Conservation (phyloP, 2,329 filamentous ascomycete genomes). For the Lachnellula arida region DNA sequence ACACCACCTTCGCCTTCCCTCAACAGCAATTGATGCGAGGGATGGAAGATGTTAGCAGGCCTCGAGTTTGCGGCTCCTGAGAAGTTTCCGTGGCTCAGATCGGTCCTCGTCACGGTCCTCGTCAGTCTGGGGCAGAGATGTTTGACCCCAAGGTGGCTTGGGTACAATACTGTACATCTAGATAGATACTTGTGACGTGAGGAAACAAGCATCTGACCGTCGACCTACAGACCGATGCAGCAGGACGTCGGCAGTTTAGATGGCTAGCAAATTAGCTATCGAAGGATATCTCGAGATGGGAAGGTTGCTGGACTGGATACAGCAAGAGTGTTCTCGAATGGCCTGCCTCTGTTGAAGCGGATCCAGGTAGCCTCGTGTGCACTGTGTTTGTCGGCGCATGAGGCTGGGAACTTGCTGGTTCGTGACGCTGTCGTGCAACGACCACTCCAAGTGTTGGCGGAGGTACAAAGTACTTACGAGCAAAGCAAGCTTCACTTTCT, state of each 20-base stretch:
- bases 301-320: background rate
- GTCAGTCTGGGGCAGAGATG: conserved; percentile 15
- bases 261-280: conserved; percentile 6
- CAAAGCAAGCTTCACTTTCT: conserved; percentile 1
- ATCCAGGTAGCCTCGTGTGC: conserved; percentile 18
- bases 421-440: conserved; percentile 27
- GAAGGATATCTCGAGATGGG: conserved; percentile 19
- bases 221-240: conserved; percentile 28
- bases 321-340: conserved; percentile 13
- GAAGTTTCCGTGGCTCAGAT: conserved; percentile 2
- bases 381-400: conserved; percentile 12
- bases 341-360: conserved; percentile 24
- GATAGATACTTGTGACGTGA: conserved; percentile 20
- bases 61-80: background rate
- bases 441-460: conserved; percentile 11
- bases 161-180: conserved; percentile 10
- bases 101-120: conserved; percentile 6
- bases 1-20: background rate
- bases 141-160: conserved; percentile 21
- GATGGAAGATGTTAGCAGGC: background rate
- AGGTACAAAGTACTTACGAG: conserved; percentile 14
- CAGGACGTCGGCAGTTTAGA: conserved; percentile 25
- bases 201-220: conserved; percentile 26
- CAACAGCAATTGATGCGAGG: conserved; percentile 2
- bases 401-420: conserved; percentile 13